Evolutionary conservation across 129 eudicot genomes (phyloP), one percentile per base, ranked within the genome.

Genomic region (Dittrichia graveolens): DNA sequence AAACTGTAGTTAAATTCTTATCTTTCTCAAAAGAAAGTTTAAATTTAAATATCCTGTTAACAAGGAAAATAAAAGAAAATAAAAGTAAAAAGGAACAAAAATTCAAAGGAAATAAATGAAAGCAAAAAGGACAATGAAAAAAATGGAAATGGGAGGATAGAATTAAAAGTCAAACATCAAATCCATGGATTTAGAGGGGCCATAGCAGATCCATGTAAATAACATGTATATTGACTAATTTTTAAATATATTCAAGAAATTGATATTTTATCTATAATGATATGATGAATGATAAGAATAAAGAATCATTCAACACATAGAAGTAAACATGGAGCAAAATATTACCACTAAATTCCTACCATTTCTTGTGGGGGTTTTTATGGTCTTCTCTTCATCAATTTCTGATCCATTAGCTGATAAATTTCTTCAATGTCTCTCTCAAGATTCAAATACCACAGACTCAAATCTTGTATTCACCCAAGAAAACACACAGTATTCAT

Each of bases 381-480:
- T 58, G 66, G 40, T 37, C 24, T 41, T 54, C 52, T 13, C 49
- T 55, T 70, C 65, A 42, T 39, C 41, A 54, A 15, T 56, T 70
- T 70, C 75, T 18, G 37, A 70, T 53, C 65, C 31, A 12, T 18
- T 41, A 3, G 31, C 15, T 70, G 65, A 70, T 70, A 70, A 54
- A 3, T 55, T 70, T 55, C 75, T 70, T 41, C 65, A 55, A 42
- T 70, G 75, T 50, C 18, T 70, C 39, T 5, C 43, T 34, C 16
- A 71, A 13, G 31, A 56, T 71, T 5, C 65, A 41, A 71, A 56
- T 42, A 31, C 43, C 12, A 55, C 66, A 50, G 8, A 3, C 48
- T 56, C 66, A 10, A 11, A 56, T 4, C 59, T 58, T 72, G 67
- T 58, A 12, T 58, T 72, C 47, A 58, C 76, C 43, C 66, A 19